Evolutionary conservation across 2,329 filamentous ascomycete species (phyloP), one percentile per base, ranked within the genome.

Genomic region (Fusarium globosum): DNA sequence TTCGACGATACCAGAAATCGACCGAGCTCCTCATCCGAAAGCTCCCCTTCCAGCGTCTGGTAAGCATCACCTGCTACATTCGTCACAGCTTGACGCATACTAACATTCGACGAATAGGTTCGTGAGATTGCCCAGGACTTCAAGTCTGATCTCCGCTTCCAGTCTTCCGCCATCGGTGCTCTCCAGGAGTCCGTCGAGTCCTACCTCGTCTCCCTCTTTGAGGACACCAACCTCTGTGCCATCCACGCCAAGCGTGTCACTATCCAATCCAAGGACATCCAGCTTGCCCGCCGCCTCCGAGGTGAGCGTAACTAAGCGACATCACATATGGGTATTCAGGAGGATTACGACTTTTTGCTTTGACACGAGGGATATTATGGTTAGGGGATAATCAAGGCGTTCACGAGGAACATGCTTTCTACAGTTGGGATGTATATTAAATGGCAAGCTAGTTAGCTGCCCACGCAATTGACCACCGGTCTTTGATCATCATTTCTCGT

Each of bases 181-280:
- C 92, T 99, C 45, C 96, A 99, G 88, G 96, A 99, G 89, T 97
- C 96, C 62, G 95, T 97, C 77, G 96, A 99, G 89, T 97, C 96
- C 6, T 98, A 98, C 88, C 93, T 99, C 81, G 95, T 98, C 86
- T 97, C 95, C 49, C 92, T 98, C 76, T 98, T 98, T 80, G 95
- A 98, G 86, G 96, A 98, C 84, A 98, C 96, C 87, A 98, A 98
- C 89, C 88, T 97, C 60, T 98, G 96, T 87, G 96, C 96, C 82
- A 97, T 98, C 85, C 96, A 98, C 87, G 96, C 96, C 86, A 98
- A 98, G 92, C 95, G 96, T 88, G 96, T 98, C 82, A 98, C 96
- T 82, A 98, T 98, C 86, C 96, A 96, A 86, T 92, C 92, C 77
- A 98, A 98, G 90, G 96, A 98, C 81, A 98, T 98, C 83, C 96